Base-by-base conservation (phyloP, 306 rosid genomes). In the Sesbania bispinosa region DNA sequence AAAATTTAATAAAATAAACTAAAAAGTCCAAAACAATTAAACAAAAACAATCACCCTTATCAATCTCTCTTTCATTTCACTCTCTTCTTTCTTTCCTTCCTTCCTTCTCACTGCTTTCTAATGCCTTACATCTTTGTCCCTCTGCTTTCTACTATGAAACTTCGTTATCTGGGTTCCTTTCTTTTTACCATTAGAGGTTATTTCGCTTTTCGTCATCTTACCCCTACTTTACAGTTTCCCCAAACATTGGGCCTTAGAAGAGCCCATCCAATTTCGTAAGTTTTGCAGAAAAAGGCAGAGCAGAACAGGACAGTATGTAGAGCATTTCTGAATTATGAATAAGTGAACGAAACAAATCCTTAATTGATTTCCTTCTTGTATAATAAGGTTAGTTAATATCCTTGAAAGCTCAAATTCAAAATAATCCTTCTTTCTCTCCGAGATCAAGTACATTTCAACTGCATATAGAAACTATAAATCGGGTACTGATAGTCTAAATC, bases 81-180 rank as follows among this genome's bases (percentile, higher is more conserved):
- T 32, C 36, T 5, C 36, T 32, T 8, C 7, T 1, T 8, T 1
- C 18, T 4, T 2, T 20, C 10, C 6, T 5, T 62, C 13, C 24
- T 36, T 50, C 55, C 30, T 24, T 58, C 46, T 32, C 24, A 47
- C 55, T 60, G 7, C 23, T 16, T 51, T 54, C 52, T 66, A 54
- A 5, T 6, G 42, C 81, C 83, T 79, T 54, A 67, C 85, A 74
- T 20, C 81, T 83, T 65, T 89, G 86, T 89, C 88, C 36, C 85
- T 82, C 81, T 83, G 88, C 76, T 82, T 76, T 10, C 13, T 65
- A 36, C 80, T 13, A 41, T 83, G 85, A 62, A 47, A 79, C 83
- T 75, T 85, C 85, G 27, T 83, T 85, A 15, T 85, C 84, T n/a
- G 61, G 39, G 30, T 48, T 68, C 32, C 57, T 54, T 70, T 81